Evolutionary conservation across 805 yeast genomes (phyloP), one percentile per base, ranked within the genome.

Genomic region (Nakazawaea molendinolei): DNA sequence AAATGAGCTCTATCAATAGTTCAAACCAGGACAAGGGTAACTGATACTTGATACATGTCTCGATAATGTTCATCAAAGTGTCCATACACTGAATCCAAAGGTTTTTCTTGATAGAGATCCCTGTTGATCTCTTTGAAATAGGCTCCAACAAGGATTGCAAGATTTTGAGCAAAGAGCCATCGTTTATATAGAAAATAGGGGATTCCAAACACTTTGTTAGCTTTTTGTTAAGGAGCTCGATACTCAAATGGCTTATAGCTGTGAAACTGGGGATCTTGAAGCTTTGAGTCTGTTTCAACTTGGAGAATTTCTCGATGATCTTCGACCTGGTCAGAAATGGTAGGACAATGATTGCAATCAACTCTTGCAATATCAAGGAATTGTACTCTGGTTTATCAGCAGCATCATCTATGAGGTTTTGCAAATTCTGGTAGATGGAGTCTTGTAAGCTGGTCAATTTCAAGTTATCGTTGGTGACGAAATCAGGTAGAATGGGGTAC

Each of bases 401-500:
- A 10, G 28, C 15, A 23, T 66, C 56, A 3, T 59, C 49, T 0
- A 55, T 43, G 21, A 36, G 52, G 13, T 13, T 45, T 47, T 48
- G 57, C 17, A 89, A 50, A 26, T 71, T 71, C 1, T 60, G 61
- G 20, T 85, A 49, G 1, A 85, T 76, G 0, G 76, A 59, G 1
- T 49, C 43, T 50, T 89, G 97, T 28, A 90, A 58, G 8, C 67
- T 64, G 0, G 96, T 73, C 35, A 77, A 74, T 17, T 69, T 71
- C 14, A 56, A 49, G 27, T 64, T 60, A 51, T 86, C 95, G 4
- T 60, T 52, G 23, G 63, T 4, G 10, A 33, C 63, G 43, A 64
- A 65, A 21, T 65, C 74, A 7, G 86, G 82, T 24, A 86, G 61
- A 9, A 82, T 67, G 1, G 94, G 95, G 53, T 82, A 86, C 27